Conservation (phyloP, 2,329 filamentous ascomycete genomes). For the Lachnellula subtilissima region DNA sequence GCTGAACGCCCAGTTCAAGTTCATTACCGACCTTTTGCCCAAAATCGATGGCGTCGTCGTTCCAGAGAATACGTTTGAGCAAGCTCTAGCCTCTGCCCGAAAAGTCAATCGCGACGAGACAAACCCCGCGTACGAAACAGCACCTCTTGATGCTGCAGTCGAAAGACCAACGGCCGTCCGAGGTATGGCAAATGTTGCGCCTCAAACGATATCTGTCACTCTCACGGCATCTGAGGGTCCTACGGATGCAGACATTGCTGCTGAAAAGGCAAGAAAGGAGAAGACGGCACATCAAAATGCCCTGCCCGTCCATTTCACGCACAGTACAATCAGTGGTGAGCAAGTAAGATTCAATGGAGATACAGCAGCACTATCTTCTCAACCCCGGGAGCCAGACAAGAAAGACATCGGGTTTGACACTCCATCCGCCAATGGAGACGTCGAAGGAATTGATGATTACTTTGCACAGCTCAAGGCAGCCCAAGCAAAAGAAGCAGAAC, state of each 20-base stretch:
- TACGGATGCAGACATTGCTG: slow-evolving; percentile 61
- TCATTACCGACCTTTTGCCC: slow-evolving; percentile 70
- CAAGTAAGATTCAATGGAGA: slow-evolving; percentile 46
- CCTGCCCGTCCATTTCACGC: slow-evolving; percentile 66
- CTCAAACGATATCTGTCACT: slow-evolving; percentile 64
- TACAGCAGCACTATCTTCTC: slow-evolving; percentile 33
- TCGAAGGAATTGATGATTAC: slow-evolving; percentile 59
- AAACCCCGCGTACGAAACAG: slow-evolving; percentile 58
- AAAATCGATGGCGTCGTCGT: slow-evolving; percentile 71
- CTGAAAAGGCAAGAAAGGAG: slow-evolving; percentile 60
- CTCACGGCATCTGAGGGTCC: slow-evolving; percentile 63
- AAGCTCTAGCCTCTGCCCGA: slow-evolving; percentile 57
- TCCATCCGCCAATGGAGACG: slow-evolving; percentile 43
- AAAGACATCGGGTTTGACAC: slow-evolving; percentile 38
- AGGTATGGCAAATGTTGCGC: slow-evolving; percentile 61
- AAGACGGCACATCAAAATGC: slow-evolving; percentile 64
- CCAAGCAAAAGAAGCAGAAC: slow-evolving; percentile 46
- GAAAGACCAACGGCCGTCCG: slow-evolving; percentile 63
- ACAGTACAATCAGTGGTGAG: slow-evolving; percentile 62
- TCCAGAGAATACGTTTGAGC: slow-evolving; percentile 69
- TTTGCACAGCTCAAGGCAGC: slow-evolving; percentile 63
- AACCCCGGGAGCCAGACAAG: slow-evolving; percentile 42
- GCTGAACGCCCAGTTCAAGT: slow-evolving; percentile 74
- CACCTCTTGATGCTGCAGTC: slow-evolving; percentile 49
- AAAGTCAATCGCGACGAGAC: slow-evolving; percentile 63